phyloP scores from a whole-genome alignment of 352 stramenopile genomes.

The Phytopythium sindhum region DNA sequence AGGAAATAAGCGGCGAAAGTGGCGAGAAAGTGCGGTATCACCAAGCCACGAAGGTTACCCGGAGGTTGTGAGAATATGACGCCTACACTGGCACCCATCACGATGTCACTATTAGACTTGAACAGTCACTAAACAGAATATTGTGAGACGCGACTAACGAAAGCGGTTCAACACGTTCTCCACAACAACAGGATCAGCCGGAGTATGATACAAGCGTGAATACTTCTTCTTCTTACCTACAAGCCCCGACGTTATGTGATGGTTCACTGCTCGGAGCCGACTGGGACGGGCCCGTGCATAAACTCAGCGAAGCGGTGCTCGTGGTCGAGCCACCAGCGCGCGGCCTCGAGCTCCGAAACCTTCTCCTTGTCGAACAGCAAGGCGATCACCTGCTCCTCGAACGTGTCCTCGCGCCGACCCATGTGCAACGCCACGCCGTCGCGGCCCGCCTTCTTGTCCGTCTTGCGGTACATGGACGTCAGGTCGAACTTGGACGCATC shows the following conservation, averaged over 20 bases:
- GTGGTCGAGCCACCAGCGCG: slow-evolving; percentile 69
- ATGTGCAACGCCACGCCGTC: slow-evolving; percentile 77
- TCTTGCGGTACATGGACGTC: slow-evolving; percentile 86
- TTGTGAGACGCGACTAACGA: not conserved
- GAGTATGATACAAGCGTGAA: not conserved
- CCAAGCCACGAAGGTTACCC: not conserved
- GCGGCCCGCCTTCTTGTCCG: slow-evolving; percentile 63
- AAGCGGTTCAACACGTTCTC: not conserved
- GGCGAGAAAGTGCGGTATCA: not conserved
- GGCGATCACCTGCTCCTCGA: slow-evolving; percentile 76
- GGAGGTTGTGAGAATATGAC: slow-evolving; percentile 1
- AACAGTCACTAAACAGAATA: not conserved
- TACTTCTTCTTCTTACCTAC: not conserved
- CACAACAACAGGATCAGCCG: not conserved
- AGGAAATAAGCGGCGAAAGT: not conserved
- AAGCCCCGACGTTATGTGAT: not conserved
- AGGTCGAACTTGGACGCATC: slow-evolving; percentile 76
- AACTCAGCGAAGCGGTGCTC: slow-evolving; percentile 56
- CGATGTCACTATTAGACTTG: not conserved
- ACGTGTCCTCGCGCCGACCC: slow-evolving; percentile 68
- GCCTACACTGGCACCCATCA: too few relatives aligned
- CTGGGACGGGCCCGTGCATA: slow-evolving; percentile 9
- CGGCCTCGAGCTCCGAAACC: slow-evolving; percentile 67
- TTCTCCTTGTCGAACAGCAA: slow-evolving; percentile 87
- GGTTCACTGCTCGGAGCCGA: not conserved